phyloP scores from a whole-genome alignment of 495 filamentous ascomycete genomes.

The Penicillium paxilli region DNA sequence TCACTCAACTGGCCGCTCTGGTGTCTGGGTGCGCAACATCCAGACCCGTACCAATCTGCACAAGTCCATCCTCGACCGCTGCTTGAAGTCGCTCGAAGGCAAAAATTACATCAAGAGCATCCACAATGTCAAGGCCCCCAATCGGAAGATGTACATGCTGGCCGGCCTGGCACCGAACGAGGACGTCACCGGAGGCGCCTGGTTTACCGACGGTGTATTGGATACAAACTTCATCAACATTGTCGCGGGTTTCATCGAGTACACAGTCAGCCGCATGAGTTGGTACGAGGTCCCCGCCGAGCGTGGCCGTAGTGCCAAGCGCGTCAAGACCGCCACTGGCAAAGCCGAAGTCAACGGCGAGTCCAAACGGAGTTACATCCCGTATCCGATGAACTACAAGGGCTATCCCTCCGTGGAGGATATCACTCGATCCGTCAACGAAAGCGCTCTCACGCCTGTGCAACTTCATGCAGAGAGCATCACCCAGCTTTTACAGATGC shows the following conservation, averaged over 20 bases:
- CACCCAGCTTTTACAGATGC: conserved; percentile 76
- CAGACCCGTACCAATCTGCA: conserved; percentile 74
- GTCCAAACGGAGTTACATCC: conserved; percentile 47
- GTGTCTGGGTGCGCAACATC: conserved; percentile 85
- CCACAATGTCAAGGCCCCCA: conserved; percentile 59
- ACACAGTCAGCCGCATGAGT: conserved; percentile 66
- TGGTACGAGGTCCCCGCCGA: conserved; percentile 56
- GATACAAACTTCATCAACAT: conserved; percentile 82
- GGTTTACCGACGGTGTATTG: conserved; percentile 85
- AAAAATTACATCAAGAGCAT: conserved; percentile 85
- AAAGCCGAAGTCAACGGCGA: conserved; percentile 34
- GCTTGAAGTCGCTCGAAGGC: conserved; percentile 73
- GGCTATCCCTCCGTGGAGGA: conserved; percentile 74
- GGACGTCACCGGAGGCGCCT: conserved; percentile 86
- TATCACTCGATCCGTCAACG: conserved; percentile 70
- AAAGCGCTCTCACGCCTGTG: conserved; percentile 61
- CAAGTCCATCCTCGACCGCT: conserved; percentile 70
- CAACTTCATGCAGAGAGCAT: conserved; percentile 71
- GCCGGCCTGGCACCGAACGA: conserved; percentile 72
- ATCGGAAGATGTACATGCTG: conserved; percentile 67
- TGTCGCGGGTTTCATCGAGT: conserved; percentile 66
- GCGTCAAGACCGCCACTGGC: conserved; percentile 45
- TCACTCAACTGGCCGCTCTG: conserved; percentile 75
- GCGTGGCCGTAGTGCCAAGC: conserved; percentile 33
- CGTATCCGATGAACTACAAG: conserved; percentile 66